Conservation (phyloP, 208 protist genomes). For the Acanthamoeba rhysodes region DNA sequence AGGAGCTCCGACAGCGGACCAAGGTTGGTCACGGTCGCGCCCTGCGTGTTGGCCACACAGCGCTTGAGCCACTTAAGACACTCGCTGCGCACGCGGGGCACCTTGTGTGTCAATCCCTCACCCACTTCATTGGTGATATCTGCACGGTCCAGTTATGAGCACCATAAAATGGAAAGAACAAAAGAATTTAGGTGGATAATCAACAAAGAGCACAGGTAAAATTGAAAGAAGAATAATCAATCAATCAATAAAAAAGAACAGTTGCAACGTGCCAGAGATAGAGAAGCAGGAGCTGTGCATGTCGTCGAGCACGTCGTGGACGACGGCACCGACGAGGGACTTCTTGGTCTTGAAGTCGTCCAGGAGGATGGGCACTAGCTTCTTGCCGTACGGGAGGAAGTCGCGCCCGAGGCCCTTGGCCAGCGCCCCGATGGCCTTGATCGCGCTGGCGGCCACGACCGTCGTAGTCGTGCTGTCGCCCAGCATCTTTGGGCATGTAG, state of each 20-base stretch:
- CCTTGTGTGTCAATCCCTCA: constrained; percentile 61
- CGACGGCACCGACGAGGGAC: constrained; percentile 22
- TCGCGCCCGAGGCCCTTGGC: constrained; percentile 34
- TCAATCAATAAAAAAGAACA: background rate
- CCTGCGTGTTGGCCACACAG: constrained; percentile 34
- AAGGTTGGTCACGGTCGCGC: constrained; percentile 9
- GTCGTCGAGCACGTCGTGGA: constrained; percentile 57
- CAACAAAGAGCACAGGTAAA: background rate
- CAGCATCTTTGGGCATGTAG: too few relatives aligned
- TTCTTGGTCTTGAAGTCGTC: constrained; percentile 42
- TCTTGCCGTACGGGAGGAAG: constrained; percentile 40
- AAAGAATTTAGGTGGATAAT: too few relatives aligned
- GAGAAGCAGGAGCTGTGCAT: constrained; percentile 63
- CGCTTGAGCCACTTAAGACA: constrained; percentile 69
- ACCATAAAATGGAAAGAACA: too few relatives aligned
- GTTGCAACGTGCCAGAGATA: background rate
- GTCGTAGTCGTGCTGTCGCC: constrained; percentile 22
- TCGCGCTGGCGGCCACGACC: constrained; percentile 40
- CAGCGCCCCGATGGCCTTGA: constrained; percentile 60
- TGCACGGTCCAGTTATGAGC: background rate
- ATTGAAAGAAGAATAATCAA: background rate
- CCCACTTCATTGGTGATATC: constrained; percentile 41
- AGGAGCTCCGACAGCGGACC: constrained; percentile 34
- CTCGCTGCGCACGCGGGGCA: constrained; percentile 59
- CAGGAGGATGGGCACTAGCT: constrained; percentile 44